Evolutionary conservation across 2,329 filamentous ascomycete species (phyloP), one percentile per base, ranked within the genome.

Genomic region (Graphiopsis chlorocephala): DNA sequence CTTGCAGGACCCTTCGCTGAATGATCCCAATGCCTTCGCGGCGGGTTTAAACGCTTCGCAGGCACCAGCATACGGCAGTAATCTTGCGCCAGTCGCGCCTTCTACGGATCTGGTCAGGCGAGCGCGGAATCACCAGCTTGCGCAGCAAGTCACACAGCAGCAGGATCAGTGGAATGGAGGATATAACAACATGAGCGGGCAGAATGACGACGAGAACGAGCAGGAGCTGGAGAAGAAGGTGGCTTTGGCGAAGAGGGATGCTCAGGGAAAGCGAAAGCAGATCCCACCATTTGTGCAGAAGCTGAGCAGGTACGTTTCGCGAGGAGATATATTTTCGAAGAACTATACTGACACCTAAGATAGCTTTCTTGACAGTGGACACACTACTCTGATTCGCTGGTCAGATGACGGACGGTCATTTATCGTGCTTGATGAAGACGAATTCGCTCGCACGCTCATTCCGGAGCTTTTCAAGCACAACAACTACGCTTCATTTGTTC

Each of bases 251-350:
- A 97, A 96, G 81, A 87, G 89, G 74, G 95, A 98, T 65, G 90
- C 93, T 0, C 90, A 93, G 75, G 85, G 89, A 17, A 98, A 97
- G 78, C 85, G 93, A 72, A 98, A 98, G 78, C 91, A 96, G 73
- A 98, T 99, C 12, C 94, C 95, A 0, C 94, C 95, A 0, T 99
- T 99, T 81, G 93, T 99, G 50, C 93, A 97, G 78, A 99, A 99
- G 76, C 80, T 99, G 63, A 96, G 93, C 87, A 98, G 94, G 94
- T 96, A 82, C 80, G 86, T 74, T 52, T 23, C 20, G 10, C 12
- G 60, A 59, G 62, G 68, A 67, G 14, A 57, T 69, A 25, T 75
- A 59, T n/a, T 70, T 62, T 11, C 15, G 66, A 56, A 14, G 31
- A 20, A 11, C n/a, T 29, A 61, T 38, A 25, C 69, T 71, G 50